Base-by-base conservation (phyloP, 257 asterid genomes). In the Gentiana dahurica region DNA sequence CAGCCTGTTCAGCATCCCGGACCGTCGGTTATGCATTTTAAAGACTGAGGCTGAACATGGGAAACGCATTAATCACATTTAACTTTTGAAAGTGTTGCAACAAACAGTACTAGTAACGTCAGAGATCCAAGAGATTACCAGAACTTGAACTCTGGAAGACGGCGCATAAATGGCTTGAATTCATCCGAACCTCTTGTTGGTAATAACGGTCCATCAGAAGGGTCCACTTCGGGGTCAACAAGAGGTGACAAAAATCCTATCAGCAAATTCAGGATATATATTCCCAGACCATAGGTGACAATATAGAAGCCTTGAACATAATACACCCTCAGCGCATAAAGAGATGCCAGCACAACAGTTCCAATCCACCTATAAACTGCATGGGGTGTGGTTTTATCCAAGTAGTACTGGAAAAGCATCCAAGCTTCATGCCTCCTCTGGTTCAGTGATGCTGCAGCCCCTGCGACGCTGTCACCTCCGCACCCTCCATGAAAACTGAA, bases 141-240 rank as follows among this genome's bases (percentile, higher is more conserved):
- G 85, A 86, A 89, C 77, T 89, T 89, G 69, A 89, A 89, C 76
- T 86, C 97, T 6, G 97, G 97, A 68, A 90, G 97, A 43, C 97
- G 97, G 24, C 97, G 96, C 64, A 90, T 84, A 71, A 90, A 90
- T 57, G 97, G 96, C 77, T 84, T 87, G 79, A 87, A 90, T 70
- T 90, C 97, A 61, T 90, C 97, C 11, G 97, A 90, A 63, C 97
- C 97, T 78, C 84, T 90, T 7, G 96, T 90, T 6, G 97, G 97
- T 46, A 90, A 75, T 69, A 77, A 12, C 24, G 95, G 95, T 15
- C 95, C 97, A 67, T 84, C 95, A 7, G 77, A 70, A 34, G 69
- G 77, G 56, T 90, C 97, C 63, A 84, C 33, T 76, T 86, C 95
- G 2, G 96, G 96, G 65, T 90, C 97, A 73, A 87, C 97, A 56